phyloP scores from a whole-genome alignment of 1,139 yeast genomes.

The Magnusiomyces clavatus region DNA sequence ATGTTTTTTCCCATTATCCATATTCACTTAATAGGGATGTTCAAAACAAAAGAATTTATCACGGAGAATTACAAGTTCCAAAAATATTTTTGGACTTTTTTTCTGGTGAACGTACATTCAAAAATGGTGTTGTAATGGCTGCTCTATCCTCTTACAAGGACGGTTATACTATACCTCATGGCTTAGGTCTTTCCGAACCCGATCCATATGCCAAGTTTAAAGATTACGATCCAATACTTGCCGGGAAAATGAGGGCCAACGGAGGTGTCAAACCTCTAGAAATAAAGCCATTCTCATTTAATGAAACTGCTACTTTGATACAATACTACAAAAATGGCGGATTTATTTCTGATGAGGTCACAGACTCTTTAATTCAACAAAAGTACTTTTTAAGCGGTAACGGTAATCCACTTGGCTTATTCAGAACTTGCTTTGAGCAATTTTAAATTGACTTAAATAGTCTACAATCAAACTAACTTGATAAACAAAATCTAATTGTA shows the following conservation, averaged over 20 bases:
- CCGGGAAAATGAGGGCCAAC: slow-evolving; percentile 34
- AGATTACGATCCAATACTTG: slow-evolving; percentile 49
- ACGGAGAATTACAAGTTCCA: slow-evolving; percentile 62
- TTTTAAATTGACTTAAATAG: neutral
- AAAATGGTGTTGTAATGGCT: slow-evolving; percentile 57
- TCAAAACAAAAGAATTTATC: slow-evolving; percentile 50
- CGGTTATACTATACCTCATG: slow-evolving; percentile 53
- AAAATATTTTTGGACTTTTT: slow-evolving; percentile 48
- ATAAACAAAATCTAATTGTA: no score
- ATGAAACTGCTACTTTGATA: slow-evolving; percentile 48
- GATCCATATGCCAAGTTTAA: slow-evolving; percentile 49
- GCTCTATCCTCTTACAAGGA: slow-evolving; percentile 47
- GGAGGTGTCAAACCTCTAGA: slow-evolving; percentile 43
- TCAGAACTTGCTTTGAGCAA: slow-evolving; percentile 9
- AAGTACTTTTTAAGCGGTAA: slow-evolving; percentile 55
- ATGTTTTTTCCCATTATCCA: slow-evolving; percentile 51
- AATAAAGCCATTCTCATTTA: slow-evolving; percentile 45
- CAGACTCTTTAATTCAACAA: slow-evolving; percentile 39
- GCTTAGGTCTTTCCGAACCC: slow-evolving; percentile 44
- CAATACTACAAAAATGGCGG: slow-evolving; percentile 50
- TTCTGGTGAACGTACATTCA: slow-evolving; percentile 46
- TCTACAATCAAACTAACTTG: neutral
- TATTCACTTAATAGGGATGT: slow-evolving; percentile 55
- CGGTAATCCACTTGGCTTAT: slow-evolving; percentile 12
- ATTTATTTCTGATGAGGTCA: slow-evolving; percentile 40